Evolutionary conservation across 2,329 filamentous ascomycete species (phyloP).

Genomic region (Cytospora piceicola): DNA sequence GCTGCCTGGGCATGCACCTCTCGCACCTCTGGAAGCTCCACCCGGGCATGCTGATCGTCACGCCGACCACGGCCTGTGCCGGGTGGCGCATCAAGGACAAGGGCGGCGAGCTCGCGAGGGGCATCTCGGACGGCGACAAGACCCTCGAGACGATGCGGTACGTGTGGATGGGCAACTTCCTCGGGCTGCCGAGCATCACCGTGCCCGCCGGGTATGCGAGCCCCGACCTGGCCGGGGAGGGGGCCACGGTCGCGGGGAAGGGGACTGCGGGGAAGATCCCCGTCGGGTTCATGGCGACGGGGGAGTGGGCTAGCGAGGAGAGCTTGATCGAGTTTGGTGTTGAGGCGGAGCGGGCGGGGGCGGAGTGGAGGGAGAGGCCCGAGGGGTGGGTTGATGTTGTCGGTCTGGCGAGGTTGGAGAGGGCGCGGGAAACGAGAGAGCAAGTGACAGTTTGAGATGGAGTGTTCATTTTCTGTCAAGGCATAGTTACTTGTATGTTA

Average conservation of each 20-base stretch:
- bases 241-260: slow-evolving; percentile 39
- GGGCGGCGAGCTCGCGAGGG: slow-evolving; percentile 43
- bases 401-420: slow-evolving; percentile 39
- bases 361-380: slow-evolving; percentile 40
- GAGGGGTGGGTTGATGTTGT: slow-evolving; percentile 53
- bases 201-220: slow-evolving; percentile 51
- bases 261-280: slow-evolving; percentile 49
- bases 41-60: slow-evolving; percentile 72
- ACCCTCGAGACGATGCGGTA: slow-evolving; percentile 54
- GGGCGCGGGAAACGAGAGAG: slow-evolving; percentile 27
- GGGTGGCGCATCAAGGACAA: slow-evolving; percentile 47
- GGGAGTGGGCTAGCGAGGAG: slow-evolving; percentile 58
- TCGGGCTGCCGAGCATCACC: slow-evolving; percentile 50
- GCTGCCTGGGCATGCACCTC: slow-evolving; percentile 72
- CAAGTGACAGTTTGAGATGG: not conserved
- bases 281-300: slow-evolving; percentile 58
- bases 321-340: slow-evolving; percentile 52
- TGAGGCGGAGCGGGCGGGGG: slow-evolving; percentile 48
- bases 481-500: not conserved
- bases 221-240: slow-evolving; percentile 40
- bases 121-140: slow-evolving; percentile 51
- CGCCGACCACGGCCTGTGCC: slow-evolving; percentile 63
- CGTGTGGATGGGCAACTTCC: slow-evolving; percentile 57
- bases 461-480: not conserved
- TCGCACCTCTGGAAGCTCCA: slow-evolving; percentile 66